Base-by-base conservation (phyloP, 2,329 filamentous ascomycete genomes). In the Annulohypoxylon truncatum region DNA sequence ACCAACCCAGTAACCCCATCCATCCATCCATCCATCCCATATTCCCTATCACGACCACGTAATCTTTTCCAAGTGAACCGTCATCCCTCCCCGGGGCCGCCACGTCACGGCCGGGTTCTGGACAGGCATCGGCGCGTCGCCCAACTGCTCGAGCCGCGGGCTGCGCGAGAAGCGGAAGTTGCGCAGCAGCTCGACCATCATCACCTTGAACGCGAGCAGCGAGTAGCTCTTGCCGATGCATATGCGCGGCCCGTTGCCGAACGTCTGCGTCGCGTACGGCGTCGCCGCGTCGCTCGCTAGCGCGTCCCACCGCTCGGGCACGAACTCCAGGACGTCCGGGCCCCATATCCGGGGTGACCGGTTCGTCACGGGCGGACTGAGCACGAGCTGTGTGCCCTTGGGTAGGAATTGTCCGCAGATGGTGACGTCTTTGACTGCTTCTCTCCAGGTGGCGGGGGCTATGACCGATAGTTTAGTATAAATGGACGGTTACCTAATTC, bases 181-280 rank as follows among this genome's bases (percentile, higher is more conserved):
- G 13, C 53, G 60, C 2, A 67, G 28, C 12, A 67, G 35, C 51
- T 67, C 61, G 10, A 67, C 26, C 61, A 64, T 64, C 60, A 67
- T 64, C n/a, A 52, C 44, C 53, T 67, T 67, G 48, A 67, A 67
- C 2, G 61, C 56, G 2, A 67, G 61, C 9, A 64, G 46, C 56
- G 65, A 61, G 48, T 67, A 67, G 42, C 38, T 54, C 57, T 67
- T 67, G 18, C 65, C 65, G 29, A 67, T 67, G 35, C 65, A 67
- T 12, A 48, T 61, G 3, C 65, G 33, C 10, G 65, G 65, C 24
- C 65, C 65, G 46, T 67, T 67, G 1, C 22, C 61, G 18, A 67
- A 67, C 13, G 65, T 64, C 47, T 67, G 46, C 7, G 56, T 61
- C 4, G 31, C 56, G 47, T 61, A 67, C 7, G 65, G 61, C 3